These are phyloP conservation scores for Metschnikowia picachoensis DNA, from an alignment of 805 yeast species.

Conservation along the genomic window DNA sequence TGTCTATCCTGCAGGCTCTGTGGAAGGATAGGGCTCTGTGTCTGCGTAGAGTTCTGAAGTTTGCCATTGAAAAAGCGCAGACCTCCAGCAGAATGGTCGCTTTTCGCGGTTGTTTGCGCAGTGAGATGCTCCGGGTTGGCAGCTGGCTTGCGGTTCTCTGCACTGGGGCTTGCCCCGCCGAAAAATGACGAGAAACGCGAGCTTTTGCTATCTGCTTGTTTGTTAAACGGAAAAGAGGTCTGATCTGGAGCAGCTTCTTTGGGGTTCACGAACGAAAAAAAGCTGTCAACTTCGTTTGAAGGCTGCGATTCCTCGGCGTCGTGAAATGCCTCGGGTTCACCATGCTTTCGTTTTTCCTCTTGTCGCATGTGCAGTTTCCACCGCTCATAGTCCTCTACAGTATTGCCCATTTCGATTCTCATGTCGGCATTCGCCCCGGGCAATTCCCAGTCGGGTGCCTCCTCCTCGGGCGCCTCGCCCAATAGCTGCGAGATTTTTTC, in stretches of 20 bases:
- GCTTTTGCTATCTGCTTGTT: slow-evolving; percentile 24
- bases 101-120: neutral
- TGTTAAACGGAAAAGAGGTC: slow-evolving; percentile 3
- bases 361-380: slow-evolving; percentile 54
- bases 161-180: slow-evolving; percentile 8
- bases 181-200: slow-evolving; percentile 17
- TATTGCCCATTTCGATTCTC: slow-evolving; percentile 41
- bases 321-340: slow-evolving; percentile 24
- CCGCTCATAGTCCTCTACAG: slow-evolving; percentile 55
- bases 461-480: slow-evolving; percentile 35
- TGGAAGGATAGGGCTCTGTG: neutral
- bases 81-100: slow-evolving; percentile 2
- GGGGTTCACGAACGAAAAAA: slow-evolving; percentile 40
- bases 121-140: neutral
- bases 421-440: slow-evolving; percentile 24
- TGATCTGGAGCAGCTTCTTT: slow-evolving; percentile 14
- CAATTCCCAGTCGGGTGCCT: slow-evolving; percentile 39
- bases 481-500: slow-evolving; percentile 34
- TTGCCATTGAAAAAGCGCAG: slow-evolving; percentile 12
- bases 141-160: neutral
- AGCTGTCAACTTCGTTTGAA: slow-evolving; percentile 40
- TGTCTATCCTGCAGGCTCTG: slow-evolving; percentile 1
- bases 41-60: too few species aligned
- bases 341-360: slow-evolving; percentile 46
- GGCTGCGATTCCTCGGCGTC: slow-evolving; percentile 15